Percentiles rank a stretch among this genome's conserved stretches.
These are phyloP conservation scores for Crotalaria pallida DNA, from an alignment of 306 rosid genomes.

Conservation along the genomic window DNA sequence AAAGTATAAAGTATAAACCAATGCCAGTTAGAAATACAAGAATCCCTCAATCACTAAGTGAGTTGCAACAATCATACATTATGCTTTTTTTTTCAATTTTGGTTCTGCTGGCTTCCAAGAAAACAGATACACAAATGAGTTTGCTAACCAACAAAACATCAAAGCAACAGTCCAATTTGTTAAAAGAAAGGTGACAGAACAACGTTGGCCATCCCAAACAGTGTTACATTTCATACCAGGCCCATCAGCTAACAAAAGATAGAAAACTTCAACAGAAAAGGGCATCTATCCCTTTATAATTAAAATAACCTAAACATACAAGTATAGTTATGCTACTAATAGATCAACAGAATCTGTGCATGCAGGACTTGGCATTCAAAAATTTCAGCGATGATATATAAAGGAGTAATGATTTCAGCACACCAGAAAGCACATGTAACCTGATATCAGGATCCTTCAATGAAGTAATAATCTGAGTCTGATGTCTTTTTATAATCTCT, in stretches of 20 bases:
- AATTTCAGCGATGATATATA: background rate
- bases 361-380: background rate
- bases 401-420: background rate
- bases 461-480: slow-evolving; percentile 78
- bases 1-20: too few species aligned
- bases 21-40: slow-evolving; percentile 7
- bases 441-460: slow-evolving; percentile 87
- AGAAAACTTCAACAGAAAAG: background rate
- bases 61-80: background rate
- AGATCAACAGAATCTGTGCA: background rate
- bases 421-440: slow-evolving; percentile 31
- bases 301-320: background rate
- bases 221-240: background rate
- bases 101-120: background rate
- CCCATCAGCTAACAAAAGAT: background rate
- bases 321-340: background rate
- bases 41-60: background rate
- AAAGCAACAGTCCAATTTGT: background rate
- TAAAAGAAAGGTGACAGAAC: background rate
- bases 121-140: background rate
- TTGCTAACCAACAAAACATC: background rate
- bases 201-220: slow-evolving; percentile 2
- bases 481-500: slow-evolving; percentile 76
- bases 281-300: background rate
- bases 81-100: background rate